Conservation (phyloP, 768 basidiomycete genomes). For the Termitomyces sp. region DNA sequence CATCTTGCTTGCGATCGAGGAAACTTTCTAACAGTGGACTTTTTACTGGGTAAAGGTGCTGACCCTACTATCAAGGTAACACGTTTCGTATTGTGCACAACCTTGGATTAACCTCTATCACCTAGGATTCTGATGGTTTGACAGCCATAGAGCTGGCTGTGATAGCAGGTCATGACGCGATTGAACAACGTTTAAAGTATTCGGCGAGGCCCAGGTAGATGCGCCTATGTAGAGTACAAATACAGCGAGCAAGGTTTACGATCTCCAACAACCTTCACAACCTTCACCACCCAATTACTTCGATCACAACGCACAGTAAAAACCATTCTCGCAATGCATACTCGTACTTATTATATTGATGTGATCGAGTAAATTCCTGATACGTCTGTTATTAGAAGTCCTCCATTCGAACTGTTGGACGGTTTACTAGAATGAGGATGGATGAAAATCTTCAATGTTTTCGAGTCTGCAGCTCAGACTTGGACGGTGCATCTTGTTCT, state of each 20-base stretch:
- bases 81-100: background rate
- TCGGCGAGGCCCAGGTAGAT: background rate
- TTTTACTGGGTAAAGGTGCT: slow-evolving; percentile 64
- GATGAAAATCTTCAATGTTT: background rate
- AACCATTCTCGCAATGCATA: background rate
- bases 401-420: background rate
- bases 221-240: background rate
- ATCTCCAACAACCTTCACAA: background rate
- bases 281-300: too few relatives aligned
- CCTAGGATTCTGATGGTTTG: slow-evolving; percentile 65
- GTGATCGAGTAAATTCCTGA: background rate
- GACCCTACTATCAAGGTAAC: slow-evolving; percentile 55
- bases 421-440: background rate
- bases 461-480: background rate
- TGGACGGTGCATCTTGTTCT: background rate
- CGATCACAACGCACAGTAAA: background rate
- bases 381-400: background rate
- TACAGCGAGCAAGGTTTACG: background rate
- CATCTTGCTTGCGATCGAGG: slow-evolving; percentile 89
- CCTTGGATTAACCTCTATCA: slow-evolving; percentile 1
- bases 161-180: slow-evolving; percentile 52
- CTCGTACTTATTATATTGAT: background rate
- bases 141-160: slow-evolving; percentile 58
- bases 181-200: slow-evolving; percentile 33
- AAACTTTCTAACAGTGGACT: slow-evolving; percentile 46